Percentiles rank a stretch among this genome's conserved stretches.
Conservation (phyloP, 2,329 filamentous ascomycete genomes). For the Penicillium sp. region DNA sequence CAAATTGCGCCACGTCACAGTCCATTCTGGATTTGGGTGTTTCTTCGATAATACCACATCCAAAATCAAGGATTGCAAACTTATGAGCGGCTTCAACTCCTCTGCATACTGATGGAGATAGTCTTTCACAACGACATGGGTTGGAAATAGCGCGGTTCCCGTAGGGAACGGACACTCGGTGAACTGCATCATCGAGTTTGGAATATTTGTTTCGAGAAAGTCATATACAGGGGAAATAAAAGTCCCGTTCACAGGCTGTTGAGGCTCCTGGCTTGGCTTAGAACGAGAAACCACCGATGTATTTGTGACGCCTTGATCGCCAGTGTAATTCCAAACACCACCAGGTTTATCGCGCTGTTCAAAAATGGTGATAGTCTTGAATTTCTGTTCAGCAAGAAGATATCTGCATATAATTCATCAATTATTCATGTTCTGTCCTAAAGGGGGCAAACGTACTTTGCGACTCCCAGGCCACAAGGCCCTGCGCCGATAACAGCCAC, state of each 20-base stretch:
- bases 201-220: slow-evolving; percentile 13
- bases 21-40: slow-evolving; percentile 3
- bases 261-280: slow-evolving; percentile 2
- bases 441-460: neutral
- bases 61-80: slow-evolving; percentile 4
- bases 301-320: slow-evolving; percentile 1
- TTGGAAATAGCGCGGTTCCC: slow-evolving; percentile 5
- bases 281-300: neutral
- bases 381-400: slow-evolving; percentile 8
- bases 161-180: slow-evolving; percentile 4
- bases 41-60: neutral
- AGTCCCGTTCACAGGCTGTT: slow-evolving; percentile 1
- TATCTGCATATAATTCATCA: neutral
- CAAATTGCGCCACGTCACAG: slow-evolving; percentile 8
- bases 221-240: slow-evolving; percentile 15
- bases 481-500: slow-evolving; percentile 15
- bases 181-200: slow-evolving; percentile 14
- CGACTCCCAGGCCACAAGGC: slow-evolving; percentile 10
- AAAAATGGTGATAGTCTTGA: slow-evolving; percentile 6
- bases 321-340: slow-evolving; percentile 14
- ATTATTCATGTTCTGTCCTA: neutral
- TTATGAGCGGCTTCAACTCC: slow-evolving; percentile 3
- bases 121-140: slow-evolving; percentile 5
- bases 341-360: slow-evolving; percentile 12
- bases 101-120: slow-evolving; percentile 15